Evolutionary conservation across 306 rosid genomes (phyloP), one percentile per base, ranked within the genome.

Genomic region (Dryas octopetala): DNA sequence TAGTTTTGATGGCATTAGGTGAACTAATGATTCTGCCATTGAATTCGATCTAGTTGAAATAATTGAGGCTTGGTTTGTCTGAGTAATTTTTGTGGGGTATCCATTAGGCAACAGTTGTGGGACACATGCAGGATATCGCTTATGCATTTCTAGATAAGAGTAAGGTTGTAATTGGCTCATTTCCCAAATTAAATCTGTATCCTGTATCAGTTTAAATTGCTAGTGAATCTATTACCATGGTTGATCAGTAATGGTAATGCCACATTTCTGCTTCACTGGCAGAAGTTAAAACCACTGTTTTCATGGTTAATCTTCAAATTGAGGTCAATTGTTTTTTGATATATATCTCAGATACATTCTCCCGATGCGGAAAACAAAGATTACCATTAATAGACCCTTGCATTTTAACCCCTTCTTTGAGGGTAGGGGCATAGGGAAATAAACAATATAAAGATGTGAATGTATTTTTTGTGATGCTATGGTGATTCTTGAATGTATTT

Each of bases 51-150:
- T 71, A 46, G 43, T 52, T 58, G 53, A 79, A 82, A 79, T 74
- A 50, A 88, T 79, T 82, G 80, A 70, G 78, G 73, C 67, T 76
- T 66, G 80, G 68, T 75, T 85, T 47, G 71, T 78, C 67, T 79
- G 23, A 23, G 75, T 62, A 38, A 69, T 78, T 70, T 13, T 17
- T 52, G 68, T 78, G 76, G 79, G 70, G 70, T 81, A 32, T 75
- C 54, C 49, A 68, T 73, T 84, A 72, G 83, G 49, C 38, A 67
- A 77, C 74, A 73, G 86, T 74, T 46, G 84, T 86, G 85, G 85
- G 85, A 76, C 82, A 81, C 78, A 61, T 72, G 70, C 62, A 64
- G 79, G 74, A 43, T 62, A 83, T 85, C 67, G 64, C 74, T 73
- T 76, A 55, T 70, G n/a, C 26, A 60, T 73, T 80, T 45, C 14